Conservation (phyloP, 2,329 filamentous ascomycete species). For the Chaetomium globosum region DNA sequence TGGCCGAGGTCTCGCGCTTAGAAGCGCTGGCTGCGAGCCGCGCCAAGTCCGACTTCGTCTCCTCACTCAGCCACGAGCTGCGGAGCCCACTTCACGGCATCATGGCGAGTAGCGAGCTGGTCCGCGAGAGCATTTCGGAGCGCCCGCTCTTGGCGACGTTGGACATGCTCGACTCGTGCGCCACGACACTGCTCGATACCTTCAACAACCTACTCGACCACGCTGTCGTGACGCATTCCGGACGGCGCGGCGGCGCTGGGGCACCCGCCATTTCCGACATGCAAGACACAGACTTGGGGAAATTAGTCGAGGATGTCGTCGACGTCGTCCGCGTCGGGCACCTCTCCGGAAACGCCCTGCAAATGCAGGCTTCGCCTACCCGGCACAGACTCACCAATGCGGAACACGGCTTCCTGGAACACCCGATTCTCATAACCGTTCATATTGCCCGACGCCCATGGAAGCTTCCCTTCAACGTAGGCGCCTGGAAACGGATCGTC, state of each 20-base stretch:
- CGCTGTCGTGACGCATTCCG: conserved; percentile 30
- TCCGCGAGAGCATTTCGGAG: conserved; percentile 51
- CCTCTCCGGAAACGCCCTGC: conserved; percentile 27
- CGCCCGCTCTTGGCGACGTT: conserved; percentile 49
- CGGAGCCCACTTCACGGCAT: conserved; percentile 61
- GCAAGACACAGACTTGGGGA: conserved; percentile 20
- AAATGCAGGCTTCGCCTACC: conserved; percentile 18
- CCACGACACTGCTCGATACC: conserved; percentile 52
- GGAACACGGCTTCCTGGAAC: background rate
- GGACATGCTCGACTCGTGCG: conserved; percentile 53
- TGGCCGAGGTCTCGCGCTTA: conserved; percentile 57
- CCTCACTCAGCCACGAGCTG: conserved; percentile 60
- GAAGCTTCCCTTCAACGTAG: conserved; percentile 27
- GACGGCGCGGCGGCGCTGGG: background rate
- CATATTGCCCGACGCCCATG: conserved; percentile 25
- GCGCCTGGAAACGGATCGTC: conserved; percentile 47
- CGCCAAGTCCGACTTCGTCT: conserved; percentile 59
- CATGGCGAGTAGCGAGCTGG: conserved; percentile 54
- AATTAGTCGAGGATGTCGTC: conserved; percentile 33
- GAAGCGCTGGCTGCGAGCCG: conserved; percentile 43
- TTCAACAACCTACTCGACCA: conserved; percentile 45
- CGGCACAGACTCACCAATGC: background rate
- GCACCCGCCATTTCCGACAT: conserved; percentile 6
- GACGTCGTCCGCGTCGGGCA: conserved; percentile 31
- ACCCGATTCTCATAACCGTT: conserved; percentile 28